Conservation (phyloP, 2,329 filamentous ascomycete species). For the Thielaviopsis euricoi region DNA sequence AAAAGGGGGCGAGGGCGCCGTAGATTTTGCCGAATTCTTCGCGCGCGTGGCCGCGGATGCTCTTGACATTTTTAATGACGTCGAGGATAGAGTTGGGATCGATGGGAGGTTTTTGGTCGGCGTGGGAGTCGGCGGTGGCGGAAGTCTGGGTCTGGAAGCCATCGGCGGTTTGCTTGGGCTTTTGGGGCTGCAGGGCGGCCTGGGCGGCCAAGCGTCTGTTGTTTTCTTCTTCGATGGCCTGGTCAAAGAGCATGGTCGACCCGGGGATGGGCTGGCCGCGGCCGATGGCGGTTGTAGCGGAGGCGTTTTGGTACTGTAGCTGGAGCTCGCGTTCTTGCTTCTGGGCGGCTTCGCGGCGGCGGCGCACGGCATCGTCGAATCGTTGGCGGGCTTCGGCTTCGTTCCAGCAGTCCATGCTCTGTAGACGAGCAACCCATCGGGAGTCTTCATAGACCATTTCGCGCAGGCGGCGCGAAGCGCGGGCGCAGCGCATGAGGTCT, state of each 20-base stretch:
- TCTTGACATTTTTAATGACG: conserved; percentile 54
- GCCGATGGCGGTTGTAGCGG: neutral
- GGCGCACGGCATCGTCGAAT: conserved; percentile 53
- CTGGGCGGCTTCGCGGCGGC: conserved; percentile 11
- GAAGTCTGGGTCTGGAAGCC: conserved; percentile 69
- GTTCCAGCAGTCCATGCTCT: conserved; percentile 83
- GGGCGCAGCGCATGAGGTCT: conserved; percentile 74
- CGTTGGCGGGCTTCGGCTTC: conserved; percentile 68
- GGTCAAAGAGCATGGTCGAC: conserved; percentile 57
- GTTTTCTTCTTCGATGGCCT: conserved; percentile 40
- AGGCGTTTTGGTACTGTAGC: neutral
- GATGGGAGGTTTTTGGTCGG: conserved; percentile 17
- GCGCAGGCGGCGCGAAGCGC: conserved; percentile 68
- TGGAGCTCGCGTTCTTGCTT: conserved; percentile 10
- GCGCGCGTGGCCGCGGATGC: conserved; percentile 68
- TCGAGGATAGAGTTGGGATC: conserved; percentile 40
- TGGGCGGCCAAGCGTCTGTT: conserved; percentile 14
- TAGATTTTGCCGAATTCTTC: conserved; percentile 87
- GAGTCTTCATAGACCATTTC: conserved; percentile 99
- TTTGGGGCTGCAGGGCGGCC: conserved; percentile 16
- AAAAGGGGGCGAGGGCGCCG: conserved; percentile 74
- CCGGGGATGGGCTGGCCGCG: conserved; percentile 12
- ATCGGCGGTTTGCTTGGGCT: conserved; percentile 25
- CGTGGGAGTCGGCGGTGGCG: conserved; percentile 26
- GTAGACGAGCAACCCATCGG: conserved; percentile 76